These are phyloP conservation scores for Rhodotorula sp. DNA, from an alignment of 1,284 basidiomycete species.

Conservation along the genomic window DNA sequence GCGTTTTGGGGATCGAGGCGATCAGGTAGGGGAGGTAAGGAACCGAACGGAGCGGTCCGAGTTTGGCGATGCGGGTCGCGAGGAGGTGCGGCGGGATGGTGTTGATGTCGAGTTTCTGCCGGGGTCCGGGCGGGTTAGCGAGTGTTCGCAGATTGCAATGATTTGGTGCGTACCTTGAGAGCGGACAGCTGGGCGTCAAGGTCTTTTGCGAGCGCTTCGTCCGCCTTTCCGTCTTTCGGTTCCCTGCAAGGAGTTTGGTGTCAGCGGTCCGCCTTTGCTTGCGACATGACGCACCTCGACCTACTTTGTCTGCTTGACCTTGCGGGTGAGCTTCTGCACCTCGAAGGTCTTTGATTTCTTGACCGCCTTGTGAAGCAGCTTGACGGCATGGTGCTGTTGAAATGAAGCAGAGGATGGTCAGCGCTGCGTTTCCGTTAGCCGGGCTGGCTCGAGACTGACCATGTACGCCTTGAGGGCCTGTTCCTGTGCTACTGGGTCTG, in stretches of 20 bases:
- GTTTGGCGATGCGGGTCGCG: slow-evolving; percentile 69
- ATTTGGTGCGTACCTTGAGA: slow-evolving; percentile 58
- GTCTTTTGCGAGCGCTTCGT: slow-evolving; percentile 51
- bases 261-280: background rate
- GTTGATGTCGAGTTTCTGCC: slow-evolving; percentile 62
- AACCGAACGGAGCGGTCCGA: slow-evolving; percentile 54
- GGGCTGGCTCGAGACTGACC: background rate
- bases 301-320: slow-evolving; percentile 69
- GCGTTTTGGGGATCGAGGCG: slow-evolving; percentile 53
- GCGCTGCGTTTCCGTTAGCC: rapidly evolving
- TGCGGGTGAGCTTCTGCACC: slow-evolving; percentile 76
- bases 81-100: slow-evolving; percentile 63
- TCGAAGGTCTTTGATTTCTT: slow-evolving; percentile 83
- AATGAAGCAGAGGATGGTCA: background rate
- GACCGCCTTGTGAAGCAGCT: slow-evolving; percentile 64
- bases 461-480: slow-evolving; percentile 7
- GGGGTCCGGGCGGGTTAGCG: background rate
- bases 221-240: slow-evolving; percentile 51
- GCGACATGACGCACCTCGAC: slow-evolving; percentile 24
- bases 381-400: slow-evolving; percentile 64
- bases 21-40: slow-evolving; percentile 22
- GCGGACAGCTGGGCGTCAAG: slow-evolving; percentile 67
- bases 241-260: slow-evolving; percentile 40
- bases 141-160: background rate
- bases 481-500: slow-evolving; percentile 3